Conservation (phyloP, 2,329 filamentous ascomycete species). For the Leptographium radiaticola region DNA sequence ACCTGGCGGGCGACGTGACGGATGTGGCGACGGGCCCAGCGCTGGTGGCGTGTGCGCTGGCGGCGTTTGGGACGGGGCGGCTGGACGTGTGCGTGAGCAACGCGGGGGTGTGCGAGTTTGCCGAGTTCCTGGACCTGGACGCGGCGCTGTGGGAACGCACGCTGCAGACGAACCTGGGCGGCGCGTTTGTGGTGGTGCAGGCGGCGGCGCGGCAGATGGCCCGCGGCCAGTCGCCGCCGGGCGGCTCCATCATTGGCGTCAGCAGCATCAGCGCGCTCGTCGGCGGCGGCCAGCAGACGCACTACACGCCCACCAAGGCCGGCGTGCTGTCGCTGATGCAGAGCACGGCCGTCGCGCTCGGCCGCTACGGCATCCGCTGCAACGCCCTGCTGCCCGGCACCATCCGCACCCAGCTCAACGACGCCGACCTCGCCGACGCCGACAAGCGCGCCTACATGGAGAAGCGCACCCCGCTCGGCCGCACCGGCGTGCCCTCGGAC, state of each 20-base stretch:
- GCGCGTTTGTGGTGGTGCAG: conserved; percentile 80
- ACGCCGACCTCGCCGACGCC: conserved; percentile 51
- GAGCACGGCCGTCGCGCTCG: conserved; percentile 52
- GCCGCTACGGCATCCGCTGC: conserved; percentile 51
- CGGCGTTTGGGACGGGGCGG: conserved; percentile 38
- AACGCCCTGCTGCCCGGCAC: conserved; percentile 60
- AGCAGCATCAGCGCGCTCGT: conserved; percentile 41
- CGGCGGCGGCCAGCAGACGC: conserved; percentile 53
- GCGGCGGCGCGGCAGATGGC: conserved; percentile 78
- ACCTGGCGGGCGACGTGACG: conserved; percentile 65
- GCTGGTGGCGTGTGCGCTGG: conserved; percentile 54
- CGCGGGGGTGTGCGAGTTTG: conserved; percentile 79
- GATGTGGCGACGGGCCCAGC: conserved; percentile 56
- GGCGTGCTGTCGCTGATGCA: conserved; percentile 58
- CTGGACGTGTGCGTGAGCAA: conserved; percentile 78
- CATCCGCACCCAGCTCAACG: conserved; percentile 57
- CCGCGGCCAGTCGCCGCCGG: conserved; percentile 41
- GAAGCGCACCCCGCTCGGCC: conserved; percentile 50
- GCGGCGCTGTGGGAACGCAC: conserved; percentile 59
- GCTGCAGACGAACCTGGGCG: conserved; percentile 68
- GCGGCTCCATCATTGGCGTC: conserved; percentile 55
- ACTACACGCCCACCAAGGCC: conserved; percentile 64
- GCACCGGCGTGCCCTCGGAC: conserved; percentile 47
- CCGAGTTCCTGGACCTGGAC: conserved; percentile 66
- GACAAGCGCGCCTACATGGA: conserved; percentile 55